Conservation (phyloP, 1,284 basidiomycete genomes). For the Ganoderma leucocontextum region DNA sequence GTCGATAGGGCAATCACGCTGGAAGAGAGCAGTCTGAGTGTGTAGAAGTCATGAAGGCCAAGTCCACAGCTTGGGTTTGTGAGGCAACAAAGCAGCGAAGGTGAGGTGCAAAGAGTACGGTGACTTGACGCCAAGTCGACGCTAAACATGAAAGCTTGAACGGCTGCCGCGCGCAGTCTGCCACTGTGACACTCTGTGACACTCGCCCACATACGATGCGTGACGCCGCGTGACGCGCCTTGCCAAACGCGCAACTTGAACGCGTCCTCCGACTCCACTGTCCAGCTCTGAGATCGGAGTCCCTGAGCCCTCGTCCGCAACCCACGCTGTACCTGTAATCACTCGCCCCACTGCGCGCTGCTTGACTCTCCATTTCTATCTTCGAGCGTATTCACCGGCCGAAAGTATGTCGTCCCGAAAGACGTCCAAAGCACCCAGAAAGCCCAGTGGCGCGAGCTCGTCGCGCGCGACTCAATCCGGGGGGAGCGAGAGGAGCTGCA, state of each 20-base stretch:
- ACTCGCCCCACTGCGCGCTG: neutral
- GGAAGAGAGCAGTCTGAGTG: neutral
- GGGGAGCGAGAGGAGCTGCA: neutral
- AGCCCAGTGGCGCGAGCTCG: conserved; percentile 9
- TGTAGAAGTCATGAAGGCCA: neutral
- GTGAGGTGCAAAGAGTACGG: no score
- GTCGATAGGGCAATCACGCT: neutral
- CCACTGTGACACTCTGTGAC: neutral
- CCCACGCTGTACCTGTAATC: neutral
- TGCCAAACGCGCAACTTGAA: neutral
- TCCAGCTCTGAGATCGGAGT: neutral
- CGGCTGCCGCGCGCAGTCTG: neutral
- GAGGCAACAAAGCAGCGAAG: neutral
- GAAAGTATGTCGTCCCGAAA: conserved; percentile 20
- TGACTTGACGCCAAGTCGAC: no score
- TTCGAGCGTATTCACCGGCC: neutral
- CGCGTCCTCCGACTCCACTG: neutral
- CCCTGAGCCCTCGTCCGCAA: neutral
- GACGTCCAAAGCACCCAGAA: conserved; percentile 12
- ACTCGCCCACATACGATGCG: neutral
- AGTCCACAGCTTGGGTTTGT: neutral
- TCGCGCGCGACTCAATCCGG: conserved; percentile 7
- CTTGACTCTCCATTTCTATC: neutral
- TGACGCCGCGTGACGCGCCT: neutral
- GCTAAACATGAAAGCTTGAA: no score